Evolutionary conservation across 768 basidiomycete species (phyloP).

Genomic region (Ramaria sp.): DNA sequence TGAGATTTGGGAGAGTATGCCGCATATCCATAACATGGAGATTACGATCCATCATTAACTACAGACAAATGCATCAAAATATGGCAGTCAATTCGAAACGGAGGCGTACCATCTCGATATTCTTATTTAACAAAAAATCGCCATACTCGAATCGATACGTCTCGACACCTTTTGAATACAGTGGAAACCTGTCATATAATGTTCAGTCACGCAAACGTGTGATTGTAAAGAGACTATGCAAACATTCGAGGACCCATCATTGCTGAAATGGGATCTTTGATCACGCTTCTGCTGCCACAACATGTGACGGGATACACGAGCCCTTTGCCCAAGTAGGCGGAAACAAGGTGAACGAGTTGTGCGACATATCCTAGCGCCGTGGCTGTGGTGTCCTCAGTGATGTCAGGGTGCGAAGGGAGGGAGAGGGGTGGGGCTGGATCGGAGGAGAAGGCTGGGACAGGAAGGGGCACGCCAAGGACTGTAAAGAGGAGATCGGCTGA

Average conservation of each 20-base stretch:
- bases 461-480: conserved; percentile 80
- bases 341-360: conserved; percentile 73
- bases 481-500: conserved; percentile 83
- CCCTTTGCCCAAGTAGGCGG: conserved; percentile 63
- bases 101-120: conserved; percentile 79
- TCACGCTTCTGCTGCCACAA: conserved; percentile 82
- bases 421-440: conserved; percentile 80
- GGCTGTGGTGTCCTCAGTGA: conserved; percentile 80
- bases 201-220: background rate
- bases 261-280: conserved; percentile 85
- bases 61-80: conserved; percentile 6
- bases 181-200: conserved; percentile 64
- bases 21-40: conserved; percentile 86
- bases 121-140: conserved; percentile 92
- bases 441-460: conserved; percentile 63
- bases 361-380: conserved; percentile 88
- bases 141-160: conserved; percentile 97
- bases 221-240: conserved; percentile 20
- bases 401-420: conserved; percentile 50
- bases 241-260: conserved; percentile 95
- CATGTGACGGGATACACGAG: conserved; percentile 86
- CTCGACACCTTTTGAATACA: conserved; percentile 92
- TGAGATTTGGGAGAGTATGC: conserved; percentile 94
- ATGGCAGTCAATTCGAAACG: conserved; percentile 1
- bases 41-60: conserved; percentile 90